Conservation (phyloP, 2,329 filamentous ascomycete species). For the Diaporthe eres region DNA sequence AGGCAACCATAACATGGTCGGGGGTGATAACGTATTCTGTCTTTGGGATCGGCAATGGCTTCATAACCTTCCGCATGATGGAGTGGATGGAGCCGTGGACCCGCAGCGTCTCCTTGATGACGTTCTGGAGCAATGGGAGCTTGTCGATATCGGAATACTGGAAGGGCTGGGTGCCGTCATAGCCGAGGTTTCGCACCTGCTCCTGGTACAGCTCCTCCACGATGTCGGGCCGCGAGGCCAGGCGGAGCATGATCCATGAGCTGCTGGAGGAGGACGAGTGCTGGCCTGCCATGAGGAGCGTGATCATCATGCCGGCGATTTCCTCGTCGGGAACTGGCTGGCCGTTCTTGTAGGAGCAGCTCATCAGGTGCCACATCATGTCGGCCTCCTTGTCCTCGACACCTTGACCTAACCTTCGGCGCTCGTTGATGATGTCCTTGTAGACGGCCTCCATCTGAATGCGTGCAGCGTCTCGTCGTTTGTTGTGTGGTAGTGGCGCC, state of each 20-base stretch:
- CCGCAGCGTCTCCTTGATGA: constrained; percentile 80
- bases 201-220: constrained; percentile 85
- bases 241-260: constrained; percentile 86
- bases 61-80: constrained; percentile 80
- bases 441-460: constrained; percentile 75
- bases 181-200: constrained; percentile 66
- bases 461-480: constrained; percentile 83
- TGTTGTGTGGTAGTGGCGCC: constrained; percentile 91
- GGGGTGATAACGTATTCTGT: constrained; percentile 70
- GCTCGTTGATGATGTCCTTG: constrained; percentile 83
- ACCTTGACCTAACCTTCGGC: constrained; percentile 65
- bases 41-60: constrained; percentile 71
- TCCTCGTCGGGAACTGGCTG: constrained; percentile 84
- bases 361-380: constrained; percentile 94
- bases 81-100: constrained; percentile 81
- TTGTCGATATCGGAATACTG: constrained; percentile 71
- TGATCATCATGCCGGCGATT: constrained; percentile 94
- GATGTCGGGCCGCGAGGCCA: constrained; percentile 83
- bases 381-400: constrained; percentile 69
- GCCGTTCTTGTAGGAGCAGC: constrained; percentile 87
- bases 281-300: constrained; percentile 91
- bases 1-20: constrained; percentile 61
- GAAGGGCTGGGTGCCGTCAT: constrained; percentile 60
- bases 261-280: constrained; percentile 89
- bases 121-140: constrained; percentile 72